Base-by-base conservation (phyloP, 2,329 filamentous ascomycete genomes). In the Pyrenophora graminea region DNA sequence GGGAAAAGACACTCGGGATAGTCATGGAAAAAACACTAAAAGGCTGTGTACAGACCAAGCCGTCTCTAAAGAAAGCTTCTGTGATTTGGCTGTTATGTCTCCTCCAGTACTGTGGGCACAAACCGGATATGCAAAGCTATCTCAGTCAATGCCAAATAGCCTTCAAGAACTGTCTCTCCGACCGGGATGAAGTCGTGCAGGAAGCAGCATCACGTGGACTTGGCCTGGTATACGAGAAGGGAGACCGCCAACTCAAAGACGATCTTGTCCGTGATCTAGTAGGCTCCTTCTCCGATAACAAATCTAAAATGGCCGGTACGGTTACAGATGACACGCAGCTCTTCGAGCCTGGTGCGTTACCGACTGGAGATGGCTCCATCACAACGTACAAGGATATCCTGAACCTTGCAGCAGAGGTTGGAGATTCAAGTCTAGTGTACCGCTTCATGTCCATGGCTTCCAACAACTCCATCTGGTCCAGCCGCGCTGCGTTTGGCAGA, bases 371-470 rank as follows among this genome's bases (percentile, higher is more conserved):
- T 58, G 91, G 91, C 6, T 90, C 91, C 0, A 84, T 97, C 48
- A 97, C 91, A 0, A 97, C 93, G 0, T 99, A 99, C 77, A 96
- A 96, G 70, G 94, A 99, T 67, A 97, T 99, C 60, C 89, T 99
- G 73, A 94, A 82, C 61, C 79, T 99, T 40, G 94, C 94, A n/a
- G 90, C 93, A 37, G 94, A 99, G 75, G 92, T 97, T 30, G 94
- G 94, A 9, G 93, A 99, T 66, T 93, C 94, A 51, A 92, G 89
- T 62, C 79, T 99, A n/a, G 90, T 97, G 1, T 99, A 99, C 77
- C 91, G 92, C 55, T 97, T 99, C 76, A 99, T 99, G 94, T 93
- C 92, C 0, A 81, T 99, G 61, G 94, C 94, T 2, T 91, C 91
- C 1, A 96, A 97, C 66, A 95, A 96, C 40, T 91, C 92, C 0